Conservation (phyloP, 2,329 filamentous ascomycete genomes). For the Calonectria honghensis region DNA sequence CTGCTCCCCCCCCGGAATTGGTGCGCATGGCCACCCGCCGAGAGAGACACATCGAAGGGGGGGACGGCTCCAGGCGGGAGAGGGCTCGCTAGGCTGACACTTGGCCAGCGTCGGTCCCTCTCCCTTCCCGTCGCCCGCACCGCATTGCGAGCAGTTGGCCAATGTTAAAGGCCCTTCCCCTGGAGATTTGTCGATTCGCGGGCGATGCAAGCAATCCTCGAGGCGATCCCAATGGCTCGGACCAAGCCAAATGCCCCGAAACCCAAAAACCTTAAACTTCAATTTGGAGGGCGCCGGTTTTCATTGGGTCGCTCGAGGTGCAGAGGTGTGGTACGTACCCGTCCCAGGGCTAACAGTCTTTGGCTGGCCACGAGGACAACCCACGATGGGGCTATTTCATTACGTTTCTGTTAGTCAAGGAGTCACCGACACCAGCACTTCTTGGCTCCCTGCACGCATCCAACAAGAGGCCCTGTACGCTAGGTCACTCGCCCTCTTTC, state of each 20-base stretch:
- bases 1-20: not conserved
- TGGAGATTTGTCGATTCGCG: slow-evolving; percentile 18
- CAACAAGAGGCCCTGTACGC: slow-evolving; percentile 19
- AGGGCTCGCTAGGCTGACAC: slow-evolving; percentile 13
- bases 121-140: not conserved
- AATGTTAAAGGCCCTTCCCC: slow-evolving; percentile 16
- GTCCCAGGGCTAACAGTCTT: slow-evolving; percentile 27
- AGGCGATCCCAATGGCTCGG: slow-evolving; percentile 27
- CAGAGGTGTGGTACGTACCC: slow-evolving; percentile 6
- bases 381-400: slow-evolving; percentile 40
- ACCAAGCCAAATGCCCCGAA: slow-evolving; percentile 36
- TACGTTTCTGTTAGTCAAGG: slow-evolving; percentile 48
- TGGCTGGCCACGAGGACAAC: slow-evolving; percentile 41
- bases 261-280: slow-evolving; percentile 41
- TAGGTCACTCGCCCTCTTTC: slow-evolving; percentile 19
- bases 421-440: slow-evolving; percentile 34
- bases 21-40: not conserved
- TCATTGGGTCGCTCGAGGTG: slow-evolving; percentile 21
- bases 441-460: slow-evolving; percentile 16
- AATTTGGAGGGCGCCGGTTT: not conserved
- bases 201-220: slow-evolving; percentile 17
- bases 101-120: not conserved
- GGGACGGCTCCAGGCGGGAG: slow-evolving; percentile 12
- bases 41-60: not conserved
- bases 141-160: not conserved